phyloP scores from a whole-genome alignment of 495 filamentous ascomycete genomes.

The Aspergillus conjunctus region DNA sequence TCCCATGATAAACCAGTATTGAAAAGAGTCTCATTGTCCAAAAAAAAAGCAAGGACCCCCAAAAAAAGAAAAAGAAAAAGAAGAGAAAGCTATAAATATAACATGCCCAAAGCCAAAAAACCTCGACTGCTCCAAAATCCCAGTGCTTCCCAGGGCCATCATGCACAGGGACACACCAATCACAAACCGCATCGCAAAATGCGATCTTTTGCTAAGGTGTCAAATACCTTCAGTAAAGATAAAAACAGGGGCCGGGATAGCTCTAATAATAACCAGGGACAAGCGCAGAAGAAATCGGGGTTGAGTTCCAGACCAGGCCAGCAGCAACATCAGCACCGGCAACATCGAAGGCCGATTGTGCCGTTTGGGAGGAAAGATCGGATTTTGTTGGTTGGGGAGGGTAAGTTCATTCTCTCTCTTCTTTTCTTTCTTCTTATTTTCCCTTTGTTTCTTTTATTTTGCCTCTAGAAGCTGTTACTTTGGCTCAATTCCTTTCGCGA shows the following conservation, averaged over 20 bases:
- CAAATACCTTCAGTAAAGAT: slow-evolving; percentile 10
- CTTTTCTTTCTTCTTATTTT: slow-evolving; percentile 14
- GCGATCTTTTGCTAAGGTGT: slow-evolving; percentile 30
- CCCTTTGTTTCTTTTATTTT: neutral
- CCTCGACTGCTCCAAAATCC: neutral
- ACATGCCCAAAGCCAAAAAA: slow-evolving; percentile 5
- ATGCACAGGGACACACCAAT: neutral
- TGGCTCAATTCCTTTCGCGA: too few species aligned
- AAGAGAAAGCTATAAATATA: neutral
- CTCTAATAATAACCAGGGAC: neutral
- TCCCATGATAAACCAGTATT: neutral
- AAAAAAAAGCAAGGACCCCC: too few species aligned
- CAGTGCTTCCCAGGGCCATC: neutral
- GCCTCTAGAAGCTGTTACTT: neutral
- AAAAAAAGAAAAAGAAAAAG: too few species aligned
- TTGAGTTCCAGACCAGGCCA: neutral
- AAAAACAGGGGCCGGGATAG: neutral
- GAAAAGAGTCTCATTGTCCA: too few species aligned
- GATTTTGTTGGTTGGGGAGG: slow-evolving; percentile 88
- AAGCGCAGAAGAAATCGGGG: neutral
- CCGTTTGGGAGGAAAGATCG: slow-evolving; percentile 72
- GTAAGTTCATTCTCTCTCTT: slow-evolving; percentile 35
- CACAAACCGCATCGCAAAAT: slow-evolving; percentile 24
- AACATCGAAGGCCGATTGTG: slow-evolving; percentile 58
- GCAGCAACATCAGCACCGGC: slow-evolving; percentile 17